Evolutionary conservation across 1,284 basidiomycete species (phyloP).

Genomic region (Ceratobasidium sp.): DNA sequence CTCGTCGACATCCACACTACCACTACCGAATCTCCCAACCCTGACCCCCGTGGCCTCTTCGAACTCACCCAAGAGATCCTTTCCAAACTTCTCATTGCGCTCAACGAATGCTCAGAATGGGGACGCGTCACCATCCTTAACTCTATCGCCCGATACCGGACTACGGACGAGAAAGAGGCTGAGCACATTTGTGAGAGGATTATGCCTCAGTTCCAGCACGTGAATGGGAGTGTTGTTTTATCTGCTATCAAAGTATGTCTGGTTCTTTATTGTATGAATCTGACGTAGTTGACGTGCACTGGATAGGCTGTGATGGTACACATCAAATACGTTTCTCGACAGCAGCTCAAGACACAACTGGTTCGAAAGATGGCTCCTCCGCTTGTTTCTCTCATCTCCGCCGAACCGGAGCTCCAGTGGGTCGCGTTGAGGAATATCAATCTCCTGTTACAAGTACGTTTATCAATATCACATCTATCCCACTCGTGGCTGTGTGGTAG

Average conservation of each 20-base stretch:
- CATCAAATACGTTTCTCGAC: constrained; percentile 82
- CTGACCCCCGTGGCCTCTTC: constrained; percentile 75
- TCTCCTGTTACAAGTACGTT: constrained; percentile 87
- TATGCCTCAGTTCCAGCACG: constrained; percentile 98
- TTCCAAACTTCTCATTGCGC: constrained; percentile 90
- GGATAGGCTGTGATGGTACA: constrained; percentile 95
- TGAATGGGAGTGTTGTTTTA: constrained; percentile 93
- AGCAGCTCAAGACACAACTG: constrained; percentile 88
- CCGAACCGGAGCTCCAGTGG: constrained; percentile 85
- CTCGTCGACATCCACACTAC: constrained; percentile 90
- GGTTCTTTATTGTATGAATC: constrained; percentile 3
- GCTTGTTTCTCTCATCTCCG: constrained; percentile 71
- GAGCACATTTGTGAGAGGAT: constrained; percentile 99
- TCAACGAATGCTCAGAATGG: constrained; percentile 99
- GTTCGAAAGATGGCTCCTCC: constrained; percentile 98
- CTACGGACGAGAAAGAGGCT: constrained; percentile 90
- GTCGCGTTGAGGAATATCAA: constrained; percentile 97
- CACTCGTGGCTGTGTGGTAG: too few species aligned
- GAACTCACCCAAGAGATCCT: constrained; percentile 83
- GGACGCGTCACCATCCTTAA: constrained; percentile 93
- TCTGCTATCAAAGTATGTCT: constrained; percentile 87
- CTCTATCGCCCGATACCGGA: constrained; percentile 84
- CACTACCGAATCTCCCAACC: constrained; percentile 51
- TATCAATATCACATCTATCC: too few species aligned
- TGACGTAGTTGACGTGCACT: not conserved